These are phyloP conservation scores for Colletotrichum destructivum DNA, from an alignment of 2,329 filamentous ascomycete species.

Conservation along the genomic window DNA sequence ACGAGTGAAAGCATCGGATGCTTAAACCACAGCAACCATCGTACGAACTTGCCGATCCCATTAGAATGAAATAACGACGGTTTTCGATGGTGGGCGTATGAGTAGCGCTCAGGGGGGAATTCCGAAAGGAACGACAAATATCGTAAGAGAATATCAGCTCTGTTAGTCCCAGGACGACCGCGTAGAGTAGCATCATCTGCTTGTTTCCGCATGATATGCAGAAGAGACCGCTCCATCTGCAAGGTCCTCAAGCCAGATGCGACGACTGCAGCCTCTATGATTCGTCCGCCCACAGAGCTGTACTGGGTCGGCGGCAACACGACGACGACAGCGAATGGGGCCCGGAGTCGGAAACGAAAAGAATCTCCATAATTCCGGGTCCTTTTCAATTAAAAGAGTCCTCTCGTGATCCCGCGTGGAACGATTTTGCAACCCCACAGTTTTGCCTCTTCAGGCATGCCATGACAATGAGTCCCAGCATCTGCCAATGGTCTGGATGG, in stretches of 20 bases:
- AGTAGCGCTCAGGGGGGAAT: slow-evolving; percentile 9
- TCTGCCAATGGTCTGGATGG: slow-evolving; percentile 25
- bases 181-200: slow-evolving; percentile 26
- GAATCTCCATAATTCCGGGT: slow-evolving; percentile 31
- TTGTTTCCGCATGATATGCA: slow-evolving; percentile 28
- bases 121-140: slow-evolving; percentile 21
- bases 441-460: slow-evolving; percentile 38
- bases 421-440: slow-evolving; percentile 39
- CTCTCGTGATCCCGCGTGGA: slow-evolving; percentile 41
- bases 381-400: slow-evolving; percentile 30
- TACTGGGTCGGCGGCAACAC: slow-evolving; percentile 23
- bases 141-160: slow-evolving; percentile 23
- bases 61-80: slow-evolving; percentile 11
- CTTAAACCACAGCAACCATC: slow-evolving; percentile 14
- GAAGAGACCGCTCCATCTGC: slow-evolving; percentile 25
- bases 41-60: slow-evolving; percentile 27
- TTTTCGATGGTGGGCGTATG: neutral
- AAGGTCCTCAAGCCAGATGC: neutral
- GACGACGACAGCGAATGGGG: slow-evolving; percentile 26
- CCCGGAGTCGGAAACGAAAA: slow-evolving; percentile 33
- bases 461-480: slow-evolving; percentile 17
- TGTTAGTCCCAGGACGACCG: neutral
- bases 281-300: slow-evolving; percentile 18
- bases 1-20: neutral
- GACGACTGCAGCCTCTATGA: slow-evolving; percentile 3